phyloP scores from a whole-genome alignment of 2,329 filamentous ascomycete genomes.

The Fusarium transvaalense region DNA sequence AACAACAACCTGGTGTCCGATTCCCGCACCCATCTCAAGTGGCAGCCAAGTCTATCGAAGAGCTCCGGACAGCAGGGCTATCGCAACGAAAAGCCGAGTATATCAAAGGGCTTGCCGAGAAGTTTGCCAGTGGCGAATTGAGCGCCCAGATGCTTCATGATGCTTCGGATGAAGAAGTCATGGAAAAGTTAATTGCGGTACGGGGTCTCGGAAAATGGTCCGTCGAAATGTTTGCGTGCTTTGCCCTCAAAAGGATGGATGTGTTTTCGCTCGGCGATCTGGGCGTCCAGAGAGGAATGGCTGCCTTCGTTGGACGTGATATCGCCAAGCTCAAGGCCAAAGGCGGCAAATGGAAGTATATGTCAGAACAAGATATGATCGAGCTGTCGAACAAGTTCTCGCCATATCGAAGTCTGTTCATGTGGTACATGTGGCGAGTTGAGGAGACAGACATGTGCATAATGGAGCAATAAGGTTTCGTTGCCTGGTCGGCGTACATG shows the following conservation, averaged over 20 bases:
- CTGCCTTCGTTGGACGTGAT: constrained; percentile 84
- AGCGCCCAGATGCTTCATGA: constrained; percentile 80
- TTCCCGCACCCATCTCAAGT: constrained; percentile 87
- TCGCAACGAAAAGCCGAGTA: constrained; percentile 98
- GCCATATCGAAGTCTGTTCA: constrained; percentile 91
- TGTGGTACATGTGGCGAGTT: constrained; percentile 98
- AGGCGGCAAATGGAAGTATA: constrained; percentile 97
- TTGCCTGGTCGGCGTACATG: constrained; percentile 32
- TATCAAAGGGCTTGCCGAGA: constrained; percentile 84
- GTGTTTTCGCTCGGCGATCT: constrained; percentile 93
- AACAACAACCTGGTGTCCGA: constrained; percentile 50
- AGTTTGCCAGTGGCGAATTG: constrained; percentile 81
- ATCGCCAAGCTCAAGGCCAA: constrained; percentile 84
- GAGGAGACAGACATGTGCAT: constrained; percentile 81
- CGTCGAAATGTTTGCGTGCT: constrained; percentile 98
- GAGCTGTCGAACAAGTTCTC: constrained; percentile 82
- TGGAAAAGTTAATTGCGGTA: constrained; percentile 85
- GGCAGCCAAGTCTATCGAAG: constrained; percentile 70
- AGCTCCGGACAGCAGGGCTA: constrained; percentile 85
- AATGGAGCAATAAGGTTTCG: constrained; percentile 57
- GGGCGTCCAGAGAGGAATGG: constrained; percentile 95
- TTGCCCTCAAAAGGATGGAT: constrained; percentile 93
- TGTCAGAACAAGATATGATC: constrained; percentile 92
- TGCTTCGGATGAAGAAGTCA: constrained; percentile 86
- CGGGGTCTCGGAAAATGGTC: constrained; percentile 90